Base-by-base conservation (phyloP, 106 monocot genomes). In the Phalaenopsis aphrodite region DNA sequence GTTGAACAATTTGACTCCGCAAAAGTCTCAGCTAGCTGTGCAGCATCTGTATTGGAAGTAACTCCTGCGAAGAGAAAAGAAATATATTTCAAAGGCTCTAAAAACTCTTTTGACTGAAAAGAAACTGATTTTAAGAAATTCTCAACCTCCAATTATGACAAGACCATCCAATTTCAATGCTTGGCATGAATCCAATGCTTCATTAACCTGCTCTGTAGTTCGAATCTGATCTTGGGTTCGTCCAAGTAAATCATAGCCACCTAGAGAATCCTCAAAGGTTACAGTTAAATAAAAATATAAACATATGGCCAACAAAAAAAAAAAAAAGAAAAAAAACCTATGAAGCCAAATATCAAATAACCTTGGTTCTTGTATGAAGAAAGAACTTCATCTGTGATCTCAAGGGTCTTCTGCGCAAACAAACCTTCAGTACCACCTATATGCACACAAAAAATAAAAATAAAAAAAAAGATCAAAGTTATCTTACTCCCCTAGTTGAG, bases 21-120 rank as follows among this genome's bases (percentile, higher is more conserved):
- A 86, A 89, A 89, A 55, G 84, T 89, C 79, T 89, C 88, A 52
- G 88, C 88, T 79, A 89, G 86, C 61, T 89, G 88, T 78, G 88
- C 88, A 41, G 88, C 88, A 84, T 89, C 88, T 36, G 88, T 89
- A 67, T 89, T 84, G 21, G 88, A 89, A 71, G 86, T 89, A 6
- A 84, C 86, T 79, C 88, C 88, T 89, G 74, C 56, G 56, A 18
- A 42, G 43, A 79, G 68, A 77, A 30, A 24, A 21, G 77, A 82
- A 14, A 81, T 21, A 61, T 67, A 45, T 66, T 23, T 5, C 43
- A 17, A 55, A 12, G 15, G 55, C 10, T 18, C 5, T 42, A 1
- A 8, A 45, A 7, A 42, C 15, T 42, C 41, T 43, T 39, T 41
- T 52, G 30, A 41, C 15, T 30, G 30, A 55, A 68, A 30, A 68